Evolutionary conservation across 2,329 filamentous ascomycete species (phyloP).

Genomic region (Fusarium newnesense): DNA sequence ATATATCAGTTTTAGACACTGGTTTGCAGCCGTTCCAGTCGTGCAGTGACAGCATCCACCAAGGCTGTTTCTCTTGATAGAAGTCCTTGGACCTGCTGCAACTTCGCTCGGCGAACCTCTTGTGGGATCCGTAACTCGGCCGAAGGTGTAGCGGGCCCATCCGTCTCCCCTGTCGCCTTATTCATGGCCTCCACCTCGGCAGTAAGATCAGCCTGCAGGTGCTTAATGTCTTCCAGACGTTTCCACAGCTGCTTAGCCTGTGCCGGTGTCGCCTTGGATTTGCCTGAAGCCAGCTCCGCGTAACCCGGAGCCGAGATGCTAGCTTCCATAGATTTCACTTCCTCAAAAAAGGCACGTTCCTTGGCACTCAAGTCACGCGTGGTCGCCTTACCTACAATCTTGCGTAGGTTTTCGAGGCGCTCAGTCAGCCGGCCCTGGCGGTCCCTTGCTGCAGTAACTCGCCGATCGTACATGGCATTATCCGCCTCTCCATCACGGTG

Average conservation of each 20-base stretch:
- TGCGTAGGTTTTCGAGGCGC: conserved; percentile 68
- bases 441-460: conserved; percentile 64
- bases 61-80: conserved; percentile 74
- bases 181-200: conserved; percentile 61
- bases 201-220: conserved; percentile 63
- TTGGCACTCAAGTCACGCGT: conserved; percentile 57
- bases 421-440: conserved; percentile 67
- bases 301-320: conserved; percentile 54
- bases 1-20: conserved; percentile 40
- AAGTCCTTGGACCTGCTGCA: conserved; percentile 70
- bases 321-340: conserved; percentile 64
- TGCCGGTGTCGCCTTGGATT: conserved; percentile 42
- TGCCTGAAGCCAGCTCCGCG: conserved; percentile 46
- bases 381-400: conserved; percentile 54
- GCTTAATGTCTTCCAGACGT: conserved; percentile 67
- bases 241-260: conserved; percentile 61
- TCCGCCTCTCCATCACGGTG: conserved; percentile 62
- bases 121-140: conserved; percentile 64
- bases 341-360: conserved; percentile 58
- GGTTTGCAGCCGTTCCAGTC: conserved; percentile 67
- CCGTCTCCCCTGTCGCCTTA: conserved; percentile 43
- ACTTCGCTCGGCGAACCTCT: conserved; percentile 70
- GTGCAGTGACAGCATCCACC: conserved; percentile 72
- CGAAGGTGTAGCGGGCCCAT: conserved; percentile 43
- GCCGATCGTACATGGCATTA: conserved; percentile 67